These are phyloP conservation scores for Daldinia loculata DNA, from an alignment of 495 filamentous ascomycete species.

Conservation along the genomic window DNA sequence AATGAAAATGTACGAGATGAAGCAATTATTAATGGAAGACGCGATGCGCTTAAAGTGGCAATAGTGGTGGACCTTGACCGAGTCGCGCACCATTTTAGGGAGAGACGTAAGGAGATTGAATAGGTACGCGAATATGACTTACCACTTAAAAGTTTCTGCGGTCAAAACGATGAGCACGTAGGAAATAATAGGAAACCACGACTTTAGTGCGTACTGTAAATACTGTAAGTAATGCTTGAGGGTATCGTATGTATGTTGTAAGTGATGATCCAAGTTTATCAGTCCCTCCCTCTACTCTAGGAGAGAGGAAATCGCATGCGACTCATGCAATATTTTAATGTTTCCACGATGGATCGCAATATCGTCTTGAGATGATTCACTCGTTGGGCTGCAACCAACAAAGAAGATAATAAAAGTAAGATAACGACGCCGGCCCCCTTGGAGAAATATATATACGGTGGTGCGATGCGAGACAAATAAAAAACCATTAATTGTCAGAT, in stretches of 20 bases:
- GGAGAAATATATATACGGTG: slow-evolving; percentile 12
- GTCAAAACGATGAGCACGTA: slow-evolving; percentile 9
- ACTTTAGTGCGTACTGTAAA: not conserved
- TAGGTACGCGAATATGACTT: slow-evolving; percentile 8
- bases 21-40: slow-evolving; percentile 2
- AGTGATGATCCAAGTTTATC: slow-evolving; percentile 9
- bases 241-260: not conserved
- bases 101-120: slow-evolving; percentile 22
- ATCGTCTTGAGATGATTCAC: not conserved
- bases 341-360: slow-evolving; percentile 3
- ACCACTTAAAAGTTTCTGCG: slow-evolving; percentile 14
- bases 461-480: slow-evolving; percentile 18
- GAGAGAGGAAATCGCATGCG: slow-evolving; percentile 7
- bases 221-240: not conserved
- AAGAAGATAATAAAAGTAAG: not conserved
- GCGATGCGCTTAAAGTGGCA: slow-evolving; percentile 9
- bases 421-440: slow-evolving; percentile 10
- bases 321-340: slow-evolving; percentile 9
- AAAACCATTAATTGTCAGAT: slow-evolving; percentile 29
- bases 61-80: slow-evolving; percentile 10
- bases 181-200: not conserved
- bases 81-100: slow-evolving; percentile 13
- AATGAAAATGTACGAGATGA: not conserved
- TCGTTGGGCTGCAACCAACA: slow-evolving; percentile 33
- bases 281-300: not conserved